A percentile compares a stretch with the other conserved stretches of the same genome.
phyloP scores from a whole-genome alignment of 352 stramenopile species.

The Phytophthora cryptogea region DNA sequence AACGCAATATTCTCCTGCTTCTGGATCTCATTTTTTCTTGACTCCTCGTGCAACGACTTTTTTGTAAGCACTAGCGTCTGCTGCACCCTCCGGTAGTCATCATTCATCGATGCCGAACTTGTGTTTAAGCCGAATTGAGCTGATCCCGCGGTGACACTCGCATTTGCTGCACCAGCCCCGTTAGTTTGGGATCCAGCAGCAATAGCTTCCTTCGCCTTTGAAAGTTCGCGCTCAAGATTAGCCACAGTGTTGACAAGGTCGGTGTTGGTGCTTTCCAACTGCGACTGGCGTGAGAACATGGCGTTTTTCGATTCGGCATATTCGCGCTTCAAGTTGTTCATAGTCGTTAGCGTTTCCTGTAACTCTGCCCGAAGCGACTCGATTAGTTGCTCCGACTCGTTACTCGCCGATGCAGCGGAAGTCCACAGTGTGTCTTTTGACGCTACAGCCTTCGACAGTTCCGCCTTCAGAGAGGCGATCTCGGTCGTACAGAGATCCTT shows the following conservation, averaged over 20 bases:
- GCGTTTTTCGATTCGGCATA: constrained; percentile 61
- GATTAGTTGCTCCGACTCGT: constrained; percentile 72
- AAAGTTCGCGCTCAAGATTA: constrained; percentile 60
- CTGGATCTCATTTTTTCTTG: constrained; percentile 64
- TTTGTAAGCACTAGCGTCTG: constrained; percentile 72
- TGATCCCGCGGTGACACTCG: neutral
- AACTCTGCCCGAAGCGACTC: constrained; percentile 63
- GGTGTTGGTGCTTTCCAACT: constrained; percentile 77
- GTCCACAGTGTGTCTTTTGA: constrained; percentile 76
- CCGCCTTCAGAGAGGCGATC: constrained; percentile 47
- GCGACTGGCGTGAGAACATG: constrained; percentile 76
- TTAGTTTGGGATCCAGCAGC: constrained; percentile 11
- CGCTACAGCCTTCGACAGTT: constrained; percentile 55
- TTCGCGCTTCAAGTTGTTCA: constrained; percentile 70
- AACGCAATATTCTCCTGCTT: constrained; percentile 68
- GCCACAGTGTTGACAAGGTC: constrained; percentile 74
- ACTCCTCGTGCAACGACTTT: constrained; percentile 78
- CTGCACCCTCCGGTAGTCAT: constrained; percentile 66
- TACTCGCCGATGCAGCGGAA: constrained; percentile 62
- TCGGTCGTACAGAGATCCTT: constrained; percentile 42
- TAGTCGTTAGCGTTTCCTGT: constrained; percentile 60
- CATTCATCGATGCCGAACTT: constrained; percentile 39
- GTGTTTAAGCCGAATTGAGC: constrained; percentile 18
- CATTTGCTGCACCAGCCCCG: constrained; percentile 2
- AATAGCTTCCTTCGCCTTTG: constrained; percentile 42